These are phyloP conservation scores for Neofusicoccum kwambonambiense DNA, from an alignment of 2,329 filamentous ascomycete species.

Conservation along the genomic window DNA sequence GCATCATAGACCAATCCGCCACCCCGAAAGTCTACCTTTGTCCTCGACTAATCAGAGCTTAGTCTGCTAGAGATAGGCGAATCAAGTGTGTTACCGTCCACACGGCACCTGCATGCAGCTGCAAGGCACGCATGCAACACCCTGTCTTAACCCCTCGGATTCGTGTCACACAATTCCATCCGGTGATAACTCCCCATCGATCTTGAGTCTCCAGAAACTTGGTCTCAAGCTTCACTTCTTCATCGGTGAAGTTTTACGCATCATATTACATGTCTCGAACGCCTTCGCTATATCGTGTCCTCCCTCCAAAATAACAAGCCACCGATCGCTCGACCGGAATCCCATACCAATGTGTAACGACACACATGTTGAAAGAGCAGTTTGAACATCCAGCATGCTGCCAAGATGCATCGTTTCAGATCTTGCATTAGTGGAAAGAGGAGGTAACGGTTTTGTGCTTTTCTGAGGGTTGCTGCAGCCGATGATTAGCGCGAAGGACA, in stretches of 20 bases:
- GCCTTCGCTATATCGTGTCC: too few relatives aligned
- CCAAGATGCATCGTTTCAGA: background rate
- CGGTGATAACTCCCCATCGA: background rate
- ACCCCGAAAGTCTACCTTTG: background rate
- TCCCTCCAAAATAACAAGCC: background rate
- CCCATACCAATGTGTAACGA: too few relatives aligned
- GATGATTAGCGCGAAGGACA: too few relatives aligned
- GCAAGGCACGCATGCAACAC: slow-evolving; percentile 1
- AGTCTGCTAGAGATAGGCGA: background rate
- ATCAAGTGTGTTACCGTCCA: background rate
- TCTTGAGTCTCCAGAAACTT: too few relatives aligned
- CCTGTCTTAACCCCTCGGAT: background rate
- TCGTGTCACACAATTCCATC: background rate
- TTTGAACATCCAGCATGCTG: background rate
- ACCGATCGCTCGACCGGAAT: background rate
- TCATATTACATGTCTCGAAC: too few relatives aligned
- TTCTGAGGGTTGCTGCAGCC: too few relatives aligned
- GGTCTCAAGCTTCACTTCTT: too few relatives aligned
- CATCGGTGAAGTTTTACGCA: too few relatives aligned
- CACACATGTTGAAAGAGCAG: background rate
- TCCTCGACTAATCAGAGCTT: background rate
- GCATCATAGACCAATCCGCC: background rate
- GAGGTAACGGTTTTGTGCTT: too few relatives aligned
- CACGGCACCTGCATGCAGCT: background rate
- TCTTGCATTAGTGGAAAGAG: background rate